Evolutionary conservation across 2,329 filamentous ascomycete genomes (phyloP).

Genomic region (Trichoderma sp.): DNA sequence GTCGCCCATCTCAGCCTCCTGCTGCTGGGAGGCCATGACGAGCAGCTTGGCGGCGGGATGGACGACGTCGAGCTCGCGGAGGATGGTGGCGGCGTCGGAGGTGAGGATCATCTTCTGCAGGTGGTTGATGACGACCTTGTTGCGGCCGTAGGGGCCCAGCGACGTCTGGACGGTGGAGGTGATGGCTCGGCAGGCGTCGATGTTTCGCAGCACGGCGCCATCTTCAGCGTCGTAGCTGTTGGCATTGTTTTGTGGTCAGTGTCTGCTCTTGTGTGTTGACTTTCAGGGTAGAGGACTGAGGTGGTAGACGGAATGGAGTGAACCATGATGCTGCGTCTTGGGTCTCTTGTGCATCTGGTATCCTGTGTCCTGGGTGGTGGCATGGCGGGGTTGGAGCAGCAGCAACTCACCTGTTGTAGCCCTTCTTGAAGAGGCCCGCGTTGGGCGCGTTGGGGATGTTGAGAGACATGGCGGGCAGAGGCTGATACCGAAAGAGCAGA

Average conservation of each 20-base stretch:
- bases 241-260: slow-evolving; percentile 23
- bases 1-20: slow-evolving; percentile 98
- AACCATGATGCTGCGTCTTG: neutral
- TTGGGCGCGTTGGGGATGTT: slow-evolving; percentile 95
- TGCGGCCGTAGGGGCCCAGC: slow-evolving; percentile 93
- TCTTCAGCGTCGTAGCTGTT: slow-evolving; percentile 97
- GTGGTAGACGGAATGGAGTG: slow-evolving; percentile 11
- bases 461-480: slow-evolving; percentile 73
- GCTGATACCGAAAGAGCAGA: neutral
- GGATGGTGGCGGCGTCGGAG: slow-evolving; percentile 94
- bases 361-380: neutral
- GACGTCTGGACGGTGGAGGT: slow-evolving; percentile 96
- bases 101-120: slow-evolving; percentile 99
- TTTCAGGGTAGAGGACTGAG: too few relatives aligned
- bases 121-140: slow-evolving; percentile 99
- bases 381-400: slow-evolving; percentile 29
- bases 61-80: slow-evolving; percentile 95
- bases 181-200: slow-evolving; percentile 96
- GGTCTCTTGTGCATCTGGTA: too few relatives aligned
- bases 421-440: slow-evolving; percentile 89
- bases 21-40: slow-evolving; percentile 98
- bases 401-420: slow-evolving; percentile 84
- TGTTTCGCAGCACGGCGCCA: slow-evolving; percentile 97
- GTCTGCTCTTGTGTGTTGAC: neutral
- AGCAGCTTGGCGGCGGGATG: slow-evolving; percentile 96